Conservation (phyloP, 140 eudicot genomes). For the Flaveria floridana region DNA sequence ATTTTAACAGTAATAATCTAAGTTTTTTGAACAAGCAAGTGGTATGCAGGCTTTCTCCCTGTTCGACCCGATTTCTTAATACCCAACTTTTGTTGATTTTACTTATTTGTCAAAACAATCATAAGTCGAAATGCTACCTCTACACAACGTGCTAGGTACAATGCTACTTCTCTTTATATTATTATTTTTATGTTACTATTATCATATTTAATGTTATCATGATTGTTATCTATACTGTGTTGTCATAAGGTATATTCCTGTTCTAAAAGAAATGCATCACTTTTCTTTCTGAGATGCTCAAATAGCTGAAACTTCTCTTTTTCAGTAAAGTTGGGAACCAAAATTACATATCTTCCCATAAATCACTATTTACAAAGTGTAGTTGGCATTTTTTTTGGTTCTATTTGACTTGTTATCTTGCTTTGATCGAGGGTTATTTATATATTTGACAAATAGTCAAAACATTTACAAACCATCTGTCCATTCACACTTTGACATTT, state of each 20-base stretch:
- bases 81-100: neutral
- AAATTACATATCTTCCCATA: neutral
- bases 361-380: neutral
- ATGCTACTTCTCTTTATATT: too few relatives aligned
- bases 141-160: too few relatives aligned
- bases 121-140: too few relatives aligned
- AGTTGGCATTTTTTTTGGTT: neutral
- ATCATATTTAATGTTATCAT: too few relatives aligned
- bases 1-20: neutral
- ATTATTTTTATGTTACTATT: too few relatives aligned
- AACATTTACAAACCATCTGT: neutral
- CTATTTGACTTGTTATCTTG: neutral
- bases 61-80: neutral
- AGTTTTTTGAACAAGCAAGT: neutral
- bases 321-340: neutral
- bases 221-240: neutral
- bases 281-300: neutral
- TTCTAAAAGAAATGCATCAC: neutral
- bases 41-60: neutral
- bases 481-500: neutral
- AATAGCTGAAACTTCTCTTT: constrained; percentile 4
- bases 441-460: neutral
- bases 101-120: too few relatives aligned
- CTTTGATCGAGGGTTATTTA: constrained; percentile 2
- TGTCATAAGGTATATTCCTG: neutral